Percentiles rank a stretch among this genome's conserved stretches.
These are phyloP conservation scores for Botrytis paeoniae DNA, from an alignment of 2,329 filamentous ascomycete genomes.

Conservation along the genomic window DNA sequence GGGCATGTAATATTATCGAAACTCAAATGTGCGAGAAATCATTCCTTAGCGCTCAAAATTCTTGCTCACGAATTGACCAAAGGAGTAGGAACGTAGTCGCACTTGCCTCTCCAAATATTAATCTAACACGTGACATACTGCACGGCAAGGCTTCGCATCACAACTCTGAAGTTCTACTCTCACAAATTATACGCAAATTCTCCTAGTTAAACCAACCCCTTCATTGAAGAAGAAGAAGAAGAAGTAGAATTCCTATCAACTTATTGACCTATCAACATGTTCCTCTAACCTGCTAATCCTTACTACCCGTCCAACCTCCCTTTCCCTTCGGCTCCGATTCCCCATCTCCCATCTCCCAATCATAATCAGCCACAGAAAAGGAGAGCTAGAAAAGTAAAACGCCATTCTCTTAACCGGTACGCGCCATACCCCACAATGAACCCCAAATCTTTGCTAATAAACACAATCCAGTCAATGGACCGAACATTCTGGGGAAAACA, in stretches of 20 bases:
- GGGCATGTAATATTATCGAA: no score
- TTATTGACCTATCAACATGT: neutral
- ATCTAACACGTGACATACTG: neutral
- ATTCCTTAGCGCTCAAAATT: neutral
- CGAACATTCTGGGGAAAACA: neutral
- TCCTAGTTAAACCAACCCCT: neutral
- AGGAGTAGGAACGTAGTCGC: neutral
- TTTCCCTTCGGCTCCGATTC: neutral
- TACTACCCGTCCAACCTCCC: neutral
- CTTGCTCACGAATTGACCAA: neutral
- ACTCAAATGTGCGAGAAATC: neutral
- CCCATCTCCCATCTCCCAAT: neutral
- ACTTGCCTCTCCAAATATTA: neutral
- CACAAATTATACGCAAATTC: neutral
- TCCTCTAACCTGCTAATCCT: neutral
- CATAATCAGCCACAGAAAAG: conserved; percentile 1
- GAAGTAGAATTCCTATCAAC: conserved; percentile 7
- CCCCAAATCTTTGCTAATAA: conserved; percentile 7
- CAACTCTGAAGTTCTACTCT: neutral
- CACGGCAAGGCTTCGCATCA: neutral
- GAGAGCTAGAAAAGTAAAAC: neutral
- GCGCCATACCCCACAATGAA: conserved; percentile 8
- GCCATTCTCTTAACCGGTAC: conserved; percentile 7
- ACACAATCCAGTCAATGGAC: neutral
- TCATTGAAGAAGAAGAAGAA: conserved; percentile 3